Base-by-base conservation (phyloP, 2,329 filamentous ascomycete species). In the Coniochaeta sp. region DNA sequence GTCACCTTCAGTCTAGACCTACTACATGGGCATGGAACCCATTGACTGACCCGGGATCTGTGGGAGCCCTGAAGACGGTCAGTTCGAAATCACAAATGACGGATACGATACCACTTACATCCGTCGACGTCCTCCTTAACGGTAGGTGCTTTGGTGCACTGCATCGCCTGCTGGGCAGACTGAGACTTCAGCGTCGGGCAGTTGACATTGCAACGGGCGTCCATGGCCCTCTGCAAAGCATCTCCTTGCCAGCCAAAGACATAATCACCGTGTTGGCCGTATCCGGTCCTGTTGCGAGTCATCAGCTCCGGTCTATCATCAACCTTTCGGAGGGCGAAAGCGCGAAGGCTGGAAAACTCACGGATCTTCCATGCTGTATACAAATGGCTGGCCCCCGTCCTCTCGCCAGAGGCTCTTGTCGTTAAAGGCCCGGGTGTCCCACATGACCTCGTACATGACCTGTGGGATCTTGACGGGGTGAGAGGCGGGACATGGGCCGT, bases 381-480 rank as follows among this genome's bases (percentile, higher is more conserved):
- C 42, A 14, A 47, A 47, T 10, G 19, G 19, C 42, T 47, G 42
- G 19, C 19, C 4, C 3, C 42, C 42, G 8, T 47, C 24, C 19
- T 47, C 22, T 24, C 4, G 1, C 42, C 42, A 24, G 22, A 26
- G 42, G 12, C 19, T 12, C 19, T 47, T 47, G 7, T 47, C 42
- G 16, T 47, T 22, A 22, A 47, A 47, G 44, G 67, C 63, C 8
- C 71, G 58, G 1, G 66, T 70, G 59, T 78, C 72, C 73, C 77
- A 79, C 62, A 79, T 74, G 40, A 78, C 77, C 65, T 79, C 77
- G 68, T 77, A 74, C 68, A 76, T 75, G 8, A 79, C 67, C 62
- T 79, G 78, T 0, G 77, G 72, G 4, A 79, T 71, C 4, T 74
- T 72, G 4, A 75, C 71, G 5, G 78, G 78, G 66, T 80, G 75